Evolutionary conservation across 2,329 filamentous ascomycete genomes (phyloP), one percentile per base, ranked within the genome.

Genomic region (Epichloe glyceriae): DNA sequence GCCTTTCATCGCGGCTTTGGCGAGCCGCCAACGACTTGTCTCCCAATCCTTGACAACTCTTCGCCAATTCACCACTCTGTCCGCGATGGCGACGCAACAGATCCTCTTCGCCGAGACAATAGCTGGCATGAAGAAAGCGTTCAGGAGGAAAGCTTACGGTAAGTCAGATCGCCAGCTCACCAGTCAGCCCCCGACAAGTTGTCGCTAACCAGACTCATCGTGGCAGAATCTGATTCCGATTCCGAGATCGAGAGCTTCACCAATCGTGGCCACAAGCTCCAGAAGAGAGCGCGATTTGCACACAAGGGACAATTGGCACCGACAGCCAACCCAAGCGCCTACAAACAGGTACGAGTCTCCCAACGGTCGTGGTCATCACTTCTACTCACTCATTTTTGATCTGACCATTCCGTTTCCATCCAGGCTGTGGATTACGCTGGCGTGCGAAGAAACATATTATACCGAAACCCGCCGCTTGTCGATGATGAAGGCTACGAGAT

Each of bases 401-500:
- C 64, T 67, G 53, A 66, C 58, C 2, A 22, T 22, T 39, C 10
- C 51, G n/a, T 37, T 10, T 47, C 2, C 8, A 22, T 39, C 41
- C 62, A 89, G 84, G 73, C 75, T 57, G 76, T 89, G 58, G 82
- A 87, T 51, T 86, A 88, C 64, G 84, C 79, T 35, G 87, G 87
- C 53, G 83, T 85, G 61, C 73, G 76, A 52, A 78, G 88, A 62
- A 74, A 81, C 50, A 87, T 90, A 57, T 81, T 94, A 55, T 80
- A 80, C 64, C 79, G 78, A 57, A 91, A 89, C 58, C 84, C 85
- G 5, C 77, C 79, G 11, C 72, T 86, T 45, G 72, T 86, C 56
- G 86, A 91, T 67, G 81, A 87, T 44, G 86, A 91, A 58, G 86
- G 86, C 55, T 88, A 86, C 62, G 81, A 87, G 55, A 71, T 88